Percentiles rank a stretch among this genome's conserved stretches.
These are phyloP conservation scores for Russula abietina DNA, from an alignment of 768 basidiomycete species.

Conservation along the genomic window DNA sequence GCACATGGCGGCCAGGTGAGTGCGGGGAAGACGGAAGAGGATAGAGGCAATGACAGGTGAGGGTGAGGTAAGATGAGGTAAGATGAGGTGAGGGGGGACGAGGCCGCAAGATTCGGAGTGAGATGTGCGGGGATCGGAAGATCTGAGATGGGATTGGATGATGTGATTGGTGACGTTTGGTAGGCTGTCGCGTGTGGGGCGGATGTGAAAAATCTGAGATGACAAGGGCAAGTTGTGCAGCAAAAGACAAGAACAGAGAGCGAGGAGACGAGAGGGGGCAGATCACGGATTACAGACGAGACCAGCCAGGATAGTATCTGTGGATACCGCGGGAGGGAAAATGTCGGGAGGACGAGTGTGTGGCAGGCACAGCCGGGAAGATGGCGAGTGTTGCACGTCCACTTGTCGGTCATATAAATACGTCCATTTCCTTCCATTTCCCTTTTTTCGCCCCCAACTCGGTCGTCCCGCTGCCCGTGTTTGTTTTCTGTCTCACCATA, in stretches of 20 bases:
- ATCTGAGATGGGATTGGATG: slow-evolving; percentile 15
- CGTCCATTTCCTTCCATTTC: slow-evolving; percentile 19
- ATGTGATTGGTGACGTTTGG: slow-evolving; percentile 22
- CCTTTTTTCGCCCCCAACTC: slow-evolving; percentile 22
- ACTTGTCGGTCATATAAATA: slow-evolving; percentile 17
- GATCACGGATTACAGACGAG: slow-evolving; percentile 17
- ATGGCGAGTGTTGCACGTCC: slow-evolving; percentile 2
- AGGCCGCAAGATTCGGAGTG: slow-evolving; percentile 4
- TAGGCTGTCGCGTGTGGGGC: slow-evolving; percentile 8
- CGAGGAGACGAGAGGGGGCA: background rate
- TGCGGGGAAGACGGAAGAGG: slow-evolving; percentile 11
- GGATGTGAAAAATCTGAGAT: slow-evolving; percentile 18
- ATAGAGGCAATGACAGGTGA: background rate
- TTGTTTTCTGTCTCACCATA: slow-evolving; percentile 9
- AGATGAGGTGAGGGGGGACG: background rate
- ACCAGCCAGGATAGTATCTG: slow-evolving; percentile 14
- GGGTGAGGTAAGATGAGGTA: slow-evolving; percentile 8
- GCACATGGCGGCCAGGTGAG: slow-evolving; percentile 6
- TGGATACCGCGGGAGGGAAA: slow-evolving; percentile 16
- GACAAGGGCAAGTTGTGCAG: slow-evolving; percentile 20
- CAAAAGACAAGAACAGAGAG: slow-evolving; percentile 2
- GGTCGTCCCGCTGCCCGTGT: slow-evolving; percentile 9
- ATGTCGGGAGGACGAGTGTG: slow-evolving; percentile 8
- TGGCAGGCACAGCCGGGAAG: slow-evolving; percentile 20
- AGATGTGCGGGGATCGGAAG: slow-evolving; percentile 17